Conservation (phyloP, 1,139 yeast genomes). For the Blastobotrys ciferrii region DNA sequence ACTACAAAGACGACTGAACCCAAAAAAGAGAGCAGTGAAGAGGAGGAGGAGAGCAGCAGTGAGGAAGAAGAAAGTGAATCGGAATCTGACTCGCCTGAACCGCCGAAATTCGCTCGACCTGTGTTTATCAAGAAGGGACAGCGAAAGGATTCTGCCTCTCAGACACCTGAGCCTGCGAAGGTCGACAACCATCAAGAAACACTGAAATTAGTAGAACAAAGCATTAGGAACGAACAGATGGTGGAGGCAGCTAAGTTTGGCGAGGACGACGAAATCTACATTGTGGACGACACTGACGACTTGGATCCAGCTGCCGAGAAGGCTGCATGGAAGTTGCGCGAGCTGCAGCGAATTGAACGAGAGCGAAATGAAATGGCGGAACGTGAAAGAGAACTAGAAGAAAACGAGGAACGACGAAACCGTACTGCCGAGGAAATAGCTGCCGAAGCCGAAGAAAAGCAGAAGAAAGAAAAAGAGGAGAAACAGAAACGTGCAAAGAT, state of each 20-base stretch:
- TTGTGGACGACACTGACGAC: slow-evolving; percentile 56
- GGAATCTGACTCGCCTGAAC: slow-evolving; percentile 17
- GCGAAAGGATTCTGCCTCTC: neutral
- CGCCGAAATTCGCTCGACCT: slow-evolving; percentile 21
- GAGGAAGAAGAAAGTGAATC: slow-evolving; percentile 12
- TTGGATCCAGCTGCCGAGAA: slow-evolving; percentile 49
- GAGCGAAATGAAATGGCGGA: slow-evolving; percentile 42
- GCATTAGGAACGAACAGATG: slow-evolving; percentile 23
- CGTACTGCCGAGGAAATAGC: slow-evolving; percentile 36
- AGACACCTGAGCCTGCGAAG: neutral
- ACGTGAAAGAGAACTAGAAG: slow-evolving; percentile 44
- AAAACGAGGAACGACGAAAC: slow-evolving; percentile 35
- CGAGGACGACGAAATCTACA: slow-evolving; percentile 32
- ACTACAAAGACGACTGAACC: too few relatives aligned
- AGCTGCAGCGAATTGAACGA: slow-evolving; percentile 43
- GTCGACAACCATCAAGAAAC: slow-evolving; percentile 21
- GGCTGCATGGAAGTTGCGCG: slow-evolving; percentile 48
- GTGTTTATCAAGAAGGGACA: slow-evolving; percentile 28
- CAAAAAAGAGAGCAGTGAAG: slow-evolving; percentile 15
- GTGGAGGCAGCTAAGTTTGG: slow-evolving; percentile 17
- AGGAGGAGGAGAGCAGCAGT: slow-evolving; percentile 18
- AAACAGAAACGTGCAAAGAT: slow-evolving; percentile 14
- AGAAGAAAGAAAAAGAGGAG: slow-evolving; percentile 19
- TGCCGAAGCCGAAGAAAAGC: slow-evolving; percentile 20
- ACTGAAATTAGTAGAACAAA: slow-evolving; percentile 24